These are phyloP conservation scores for Sanghuangporus weigelae DNA, from an alignment of 1,284 basidiomycete genomes.

Conservation along the genomic window DNA sequence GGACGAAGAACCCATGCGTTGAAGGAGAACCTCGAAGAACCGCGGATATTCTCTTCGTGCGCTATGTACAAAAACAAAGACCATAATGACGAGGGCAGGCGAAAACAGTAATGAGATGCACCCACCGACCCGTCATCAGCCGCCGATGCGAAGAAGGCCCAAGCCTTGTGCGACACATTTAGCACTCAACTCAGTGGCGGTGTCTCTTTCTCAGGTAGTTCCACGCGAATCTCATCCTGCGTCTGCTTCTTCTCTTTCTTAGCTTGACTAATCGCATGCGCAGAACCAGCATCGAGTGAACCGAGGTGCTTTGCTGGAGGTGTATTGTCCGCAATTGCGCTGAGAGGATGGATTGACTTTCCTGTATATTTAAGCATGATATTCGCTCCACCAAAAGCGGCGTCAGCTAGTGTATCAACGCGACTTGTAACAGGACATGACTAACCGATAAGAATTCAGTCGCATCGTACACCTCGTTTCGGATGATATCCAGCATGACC, in stretches of 20 bases:
- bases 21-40: conserved; percentile 80
- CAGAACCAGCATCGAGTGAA: conserved; percentile 50
- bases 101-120: conserved; percentile 18
- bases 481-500: conserved; percentile 84
- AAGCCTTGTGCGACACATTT: conserved; percentile 67
- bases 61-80: conserved; percentile 43
- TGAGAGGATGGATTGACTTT: conserved; percentile 67
- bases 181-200: conserved; percentile 65
- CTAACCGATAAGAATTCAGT: conserved; percentile 75
- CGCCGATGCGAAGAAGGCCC: conserved; percentile 80
- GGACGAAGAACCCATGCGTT: conserved; percentile 73
- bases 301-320: conserved; percentile 68
- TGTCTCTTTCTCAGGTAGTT: conserved; percentile 52
- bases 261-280: conserved; percentile 35
- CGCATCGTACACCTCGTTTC: conserved; percentile 74
- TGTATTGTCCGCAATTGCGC: conserved; percentile 64
- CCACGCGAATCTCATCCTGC: conserved; percentile 67
- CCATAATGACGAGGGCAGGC: conserved; percentile 2
- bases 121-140: conserved; percentile 80
- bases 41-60: conserved; percentile 59
- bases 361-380: conserved; percentile 80
- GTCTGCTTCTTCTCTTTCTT: conserved; percentile 46
- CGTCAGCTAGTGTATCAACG: not conserved
- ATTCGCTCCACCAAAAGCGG: conserved; percentile 52
- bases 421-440: not conserved